Percentiles rank a stretch among this genome's conserved stretches.
Evolutionary conservation across 2,329 filamentous ascomycete genomes (phyloP).

Genomic region (Cercospora nicotianae): DNA sequence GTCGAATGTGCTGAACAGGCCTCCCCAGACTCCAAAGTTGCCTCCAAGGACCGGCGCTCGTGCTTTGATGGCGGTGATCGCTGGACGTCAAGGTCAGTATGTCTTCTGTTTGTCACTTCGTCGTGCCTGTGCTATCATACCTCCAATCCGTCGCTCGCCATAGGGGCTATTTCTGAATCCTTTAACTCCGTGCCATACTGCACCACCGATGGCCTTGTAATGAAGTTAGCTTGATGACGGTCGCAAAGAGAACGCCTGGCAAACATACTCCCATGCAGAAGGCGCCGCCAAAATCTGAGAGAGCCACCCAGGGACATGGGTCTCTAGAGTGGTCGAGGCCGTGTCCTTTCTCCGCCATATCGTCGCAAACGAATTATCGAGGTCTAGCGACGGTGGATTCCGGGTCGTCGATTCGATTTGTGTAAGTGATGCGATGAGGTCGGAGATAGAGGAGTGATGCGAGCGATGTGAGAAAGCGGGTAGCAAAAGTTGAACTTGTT

Average conservation of each 20-base stretch:
- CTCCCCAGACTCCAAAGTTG: constrained; percentile 98
- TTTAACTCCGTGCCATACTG: constrained; percentile 96
- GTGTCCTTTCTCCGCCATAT: constrained; percentile 34
- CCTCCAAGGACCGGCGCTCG: constrained; percentile 93
- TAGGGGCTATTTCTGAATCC: constrained; percentile 59
- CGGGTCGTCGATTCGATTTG: neutral
- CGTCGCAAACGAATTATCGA: constrained; percentile 5
- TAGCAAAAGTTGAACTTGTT: neutral
- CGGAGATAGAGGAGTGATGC: neutral
- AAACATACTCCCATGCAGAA: constrained; percentile 90
- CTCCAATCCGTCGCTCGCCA: constrained; percentile 92
- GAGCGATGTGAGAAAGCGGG: neutral
- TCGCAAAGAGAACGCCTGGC: neutral
- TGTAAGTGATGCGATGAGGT: neutral
- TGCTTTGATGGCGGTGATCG: constrained; percentile 95
- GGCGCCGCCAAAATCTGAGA: constrained; percentile 96
- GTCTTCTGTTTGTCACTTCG: neutral
- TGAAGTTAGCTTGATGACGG: neutral
- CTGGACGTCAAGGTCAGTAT: constrained; percentile 29
- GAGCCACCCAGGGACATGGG: constrained; percentile 92
- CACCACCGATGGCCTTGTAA: constrained; percentile 44
- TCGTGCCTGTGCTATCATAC: constrained; percentile 29
- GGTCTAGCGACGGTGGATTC: neutral
- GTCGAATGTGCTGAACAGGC: constrained; percentile 92
- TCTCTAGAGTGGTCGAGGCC: constrained; percentile 89